Conservation (phyloP, 345 rosid species). For the Rhizophora apiculata region DNA sequence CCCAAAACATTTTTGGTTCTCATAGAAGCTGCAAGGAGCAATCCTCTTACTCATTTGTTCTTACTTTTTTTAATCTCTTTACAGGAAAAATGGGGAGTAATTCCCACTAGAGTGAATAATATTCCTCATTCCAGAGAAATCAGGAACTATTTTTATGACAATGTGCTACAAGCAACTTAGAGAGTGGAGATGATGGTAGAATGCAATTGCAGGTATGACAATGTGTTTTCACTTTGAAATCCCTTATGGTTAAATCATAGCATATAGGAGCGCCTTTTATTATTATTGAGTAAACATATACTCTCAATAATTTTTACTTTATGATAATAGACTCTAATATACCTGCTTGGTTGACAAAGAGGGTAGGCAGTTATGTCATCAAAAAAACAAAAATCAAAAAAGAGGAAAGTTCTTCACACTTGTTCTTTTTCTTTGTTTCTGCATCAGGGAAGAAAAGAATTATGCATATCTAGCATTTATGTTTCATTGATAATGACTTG, state of each 20-base stretch:
- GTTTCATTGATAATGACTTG: no score
- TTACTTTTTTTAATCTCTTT: constrained; percentile 37
- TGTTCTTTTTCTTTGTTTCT: no score
- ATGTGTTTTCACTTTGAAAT: no score
- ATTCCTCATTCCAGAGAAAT: constrained; percentile 94
- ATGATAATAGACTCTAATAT: no score
- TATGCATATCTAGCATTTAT: no score
- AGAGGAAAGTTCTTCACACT: no score
- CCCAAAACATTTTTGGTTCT: neutral
- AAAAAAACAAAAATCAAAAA: no score
- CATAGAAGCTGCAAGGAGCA: constrained; percentile 5
- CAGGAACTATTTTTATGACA: constrained; percentile 76
- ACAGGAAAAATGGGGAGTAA: constrained; percentile 79
- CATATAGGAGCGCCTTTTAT: neutral
- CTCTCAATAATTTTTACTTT: no score
- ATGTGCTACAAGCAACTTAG: constrained; percentile 69
- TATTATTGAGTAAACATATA: no score
- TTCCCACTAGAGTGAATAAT: constrained; percentile 85
- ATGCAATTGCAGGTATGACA: constrained; percentile 61
- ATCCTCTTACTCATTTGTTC: constrained; percentile 21
- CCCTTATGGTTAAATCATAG: neutral
- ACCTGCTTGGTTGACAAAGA: no score
- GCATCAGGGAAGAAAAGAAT: no score
- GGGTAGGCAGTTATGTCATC: no score
- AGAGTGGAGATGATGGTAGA: constrained; percentile 66